Evolutionary conservation across 345 rosid genomes (phyloP), one percentile per base, ranked within the genome.

Genomic region (Cardiospermum halicacabum): DNA sequence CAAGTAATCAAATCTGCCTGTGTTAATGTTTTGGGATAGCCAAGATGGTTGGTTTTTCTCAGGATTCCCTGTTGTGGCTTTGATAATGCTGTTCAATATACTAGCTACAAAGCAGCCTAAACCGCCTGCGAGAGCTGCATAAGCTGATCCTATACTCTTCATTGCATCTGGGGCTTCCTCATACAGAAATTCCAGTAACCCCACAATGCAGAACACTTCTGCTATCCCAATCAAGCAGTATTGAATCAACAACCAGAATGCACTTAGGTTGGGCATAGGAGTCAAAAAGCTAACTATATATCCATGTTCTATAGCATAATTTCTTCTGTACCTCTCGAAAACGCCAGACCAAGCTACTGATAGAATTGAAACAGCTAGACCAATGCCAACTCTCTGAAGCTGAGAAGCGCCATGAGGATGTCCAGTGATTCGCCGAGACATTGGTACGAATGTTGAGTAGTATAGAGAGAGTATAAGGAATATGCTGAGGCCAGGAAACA

Each of bases 101-200:
- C 85, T 85, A 19, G 98, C 95, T 16, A 69, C 82, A 18, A 89
- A 92, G 71, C 98, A 89, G 9, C 98, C 96, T 62, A 89, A 68
- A 12, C 98, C 98, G 0, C 96, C 96, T 0, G 98, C 92, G 32
- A 87, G 56, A 1, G 98, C 96, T 21, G 96, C 92, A 60, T 92
- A 92, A 43, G 98, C 89, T 0, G 98, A 89, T n/a, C 98, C 98
- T 62, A 89, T 84, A 57, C 96, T 92, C 80, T 85, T 92, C 98
- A 92, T 92, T 28, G 98, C 96, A 74, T 92, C 96, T 0, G 96
- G 98, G 19, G 98, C 90, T 74, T 92, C 98, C 70, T 92, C 91
- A 2, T 92, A 89, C 3, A 92, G 89, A 43, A 92, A 92, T 69
- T 92, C 96, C 53, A 92, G 37, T 49, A 89, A 74, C 36, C 95